Evolutionary conservation across 2,329 filamentous ascomycete genomes (phyloP), one percentile per base, ranked within the genome.

Genomic region (Epichloe uncinata): DNA sequence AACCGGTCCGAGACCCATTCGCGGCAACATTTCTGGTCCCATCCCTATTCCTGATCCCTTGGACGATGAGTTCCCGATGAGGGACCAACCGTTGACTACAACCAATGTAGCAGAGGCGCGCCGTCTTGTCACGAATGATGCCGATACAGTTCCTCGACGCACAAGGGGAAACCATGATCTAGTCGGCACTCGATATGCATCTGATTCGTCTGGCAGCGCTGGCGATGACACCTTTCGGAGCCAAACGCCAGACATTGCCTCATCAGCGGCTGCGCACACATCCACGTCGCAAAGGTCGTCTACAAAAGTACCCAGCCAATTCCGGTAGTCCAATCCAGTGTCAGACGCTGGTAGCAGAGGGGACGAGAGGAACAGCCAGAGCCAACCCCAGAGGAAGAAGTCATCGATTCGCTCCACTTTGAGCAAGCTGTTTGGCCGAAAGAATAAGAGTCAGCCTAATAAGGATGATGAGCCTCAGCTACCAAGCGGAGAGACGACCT

Each of bases 11-110:
- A 67, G 69, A 55, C 72, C 73, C 35, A 74, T 82, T 53, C 74
- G 79, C 38, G 78, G 78, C 53, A 76, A 73, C 55, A 82, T 82
- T 53, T 82, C 78, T 33, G 72, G 70, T 6, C 80, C 80, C 13
- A 82, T 82, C 45, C 78, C 78, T 2, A 74, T 82, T 20, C 61
- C 67, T 16, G 66, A 63, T 50, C 59, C 67, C 7, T 55, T 68
- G 40, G 74, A 77, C 51, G 74, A 79, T 53, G 77, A 79, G 51
- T 76, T 79, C 55, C 71, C 75, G 12, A 73, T 75, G 45, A 66
- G 72, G 47, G 69, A 69, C 33, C 69, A 70, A 11, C 65, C 66
- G 12, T 56, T 62, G 20, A 63, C 60, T 30, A 64, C 68, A 6
- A 34, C 36, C 64, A 9, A 62, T 60, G 8, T 60, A 65, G 35